These are phyloP conservation scores for Ceratocystiopsis sp. DNA, from an alignment of 2,329 filamentous ascomycete species.

Conservation along the genomic window DNA sequence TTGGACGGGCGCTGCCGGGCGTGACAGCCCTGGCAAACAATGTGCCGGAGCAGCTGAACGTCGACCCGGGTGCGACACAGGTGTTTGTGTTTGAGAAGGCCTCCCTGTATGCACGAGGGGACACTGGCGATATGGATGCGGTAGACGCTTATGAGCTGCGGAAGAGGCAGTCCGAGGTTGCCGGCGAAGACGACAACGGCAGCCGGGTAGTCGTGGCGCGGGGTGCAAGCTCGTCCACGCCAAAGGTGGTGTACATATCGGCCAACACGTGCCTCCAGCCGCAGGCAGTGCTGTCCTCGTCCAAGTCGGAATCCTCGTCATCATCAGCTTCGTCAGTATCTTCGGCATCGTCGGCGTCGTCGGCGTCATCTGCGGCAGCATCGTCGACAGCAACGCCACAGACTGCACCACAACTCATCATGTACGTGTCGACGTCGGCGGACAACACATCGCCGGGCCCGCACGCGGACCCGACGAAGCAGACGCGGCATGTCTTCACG, in stretches of 20 bases:
- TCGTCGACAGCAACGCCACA: background rate
- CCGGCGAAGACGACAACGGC: conserved; percentile 8
- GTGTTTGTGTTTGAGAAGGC: conserved; percentile 46
- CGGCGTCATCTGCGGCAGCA: conserved; percentile 21
- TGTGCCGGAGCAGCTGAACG: conserved; percentile 36
- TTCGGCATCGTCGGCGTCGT: conserved; percentile 16
- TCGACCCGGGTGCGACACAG: conserved; percentile 43
- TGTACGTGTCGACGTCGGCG: conserved; percentile 56
- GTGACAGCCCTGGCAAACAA: conserved; percentile 46
- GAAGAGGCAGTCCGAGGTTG: conserved; percentile 9
- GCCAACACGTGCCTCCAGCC: conserved; percentile 79
- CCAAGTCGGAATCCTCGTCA: conserved; percentile 16
- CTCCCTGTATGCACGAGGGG: conserved; percentile 25
- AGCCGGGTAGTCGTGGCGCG: conserved; percentile 1
- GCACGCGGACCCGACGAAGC: conserved; percentile 23
- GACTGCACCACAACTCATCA: conserved; percentile 45
- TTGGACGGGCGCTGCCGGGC: conserved; percentile 40
- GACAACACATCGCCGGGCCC: conserved; percentile 52
- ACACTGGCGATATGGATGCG: background rate
- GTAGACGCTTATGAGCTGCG: conserved; percentile 9
- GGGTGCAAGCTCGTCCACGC: conserved; percentile 10
- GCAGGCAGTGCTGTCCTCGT: conserved; percentile 25
- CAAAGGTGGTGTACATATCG: conserved; percentile 54
- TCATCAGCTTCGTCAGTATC: conserved; percentile 10
- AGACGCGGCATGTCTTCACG: conserved; percentile 34